Base-by-base conservation (phyloP, 2,329 filamentous ascomycete genomes). In the Aspergillus unguis region DNA sequence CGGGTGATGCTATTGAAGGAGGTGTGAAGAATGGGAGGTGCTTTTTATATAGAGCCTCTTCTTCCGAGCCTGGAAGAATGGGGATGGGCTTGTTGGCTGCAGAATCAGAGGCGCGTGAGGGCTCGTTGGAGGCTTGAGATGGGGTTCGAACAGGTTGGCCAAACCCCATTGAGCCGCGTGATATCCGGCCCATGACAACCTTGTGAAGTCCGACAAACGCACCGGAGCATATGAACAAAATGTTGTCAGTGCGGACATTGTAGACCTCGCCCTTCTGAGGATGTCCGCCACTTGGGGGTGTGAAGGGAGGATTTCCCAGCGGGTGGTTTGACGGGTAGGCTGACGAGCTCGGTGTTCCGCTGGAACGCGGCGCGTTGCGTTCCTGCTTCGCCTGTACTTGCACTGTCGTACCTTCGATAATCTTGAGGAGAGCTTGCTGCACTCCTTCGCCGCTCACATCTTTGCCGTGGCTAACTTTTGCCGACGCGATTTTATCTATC, bases 381-480 rank as follows among this genome's bases (percentile, higher is more conserved):
- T 80, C 70, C 54, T 75, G 66, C 70, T 96, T 97, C 26, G 92
- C 87, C 65, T 92, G 92, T 29, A 99, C 82, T 37, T 95, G 94
- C 8, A 99, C 80, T 26, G 92, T 96, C 1, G 92, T 95, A 6
- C 94, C 94, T 73, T 99, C 94, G 23, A 99, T 90, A 37, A 99
- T 90, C 74, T 97, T 97, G 31, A 99, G 75, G 4, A 99, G 77
- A 5, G 94, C 92, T 72, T 99, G 94, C 66, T 99, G 94, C 0
- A 97, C 94, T 48, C 94, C 94, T 75, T 97, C 94, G 25, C 94
- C 94, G 17, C 92, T 89, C 2, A 99, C 94, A 65, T 99, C 94
- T 62, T 95, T 88, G 23, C 92, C 92, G 55, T 95, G 91, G 55
- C 84, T 85, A 11, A 92, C 87, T 67, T 94, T 92, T 27, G 90